Conservation (phyloP, 805 yeast species). For the Ogataea glucozyma region DNA sequence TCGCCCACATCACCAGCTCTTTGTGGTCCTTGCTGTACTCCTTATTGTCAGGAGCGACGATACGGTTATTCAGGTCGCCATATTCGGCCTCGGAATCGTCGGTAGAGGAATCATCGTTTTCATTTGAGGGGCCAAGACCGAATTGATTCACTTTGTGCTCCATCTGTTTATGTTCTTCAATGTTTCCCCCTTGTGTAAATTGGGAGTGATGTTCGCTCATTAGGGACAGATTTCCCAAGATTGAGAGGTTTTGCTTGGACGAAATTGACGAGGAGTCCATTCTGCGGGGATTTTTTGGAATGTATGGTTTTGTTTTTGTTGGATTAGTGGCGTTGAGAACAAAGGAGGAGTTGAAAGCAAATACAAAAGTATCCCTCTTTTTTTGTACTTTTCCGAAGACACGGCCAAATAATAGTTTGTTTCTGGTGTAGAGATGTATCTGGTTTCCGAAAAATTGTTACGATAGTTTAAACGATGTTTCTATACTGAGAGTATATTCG, state of each 20-base stretch:
- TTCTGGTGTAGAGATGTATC: conserved; percentile 6
- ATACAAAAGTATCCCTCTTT: conserved; percentile 3
- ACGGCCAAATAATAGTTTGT: background rate
- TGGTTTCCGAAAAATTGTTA: too few relatives aligned
- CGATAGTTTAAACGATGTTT: too few relatives aligned
- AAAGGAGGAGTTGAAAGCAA: background rate
- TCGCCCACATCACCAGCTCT: conserved; percentile 48
- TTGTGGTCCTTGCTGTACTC: conserved; percentile 27
- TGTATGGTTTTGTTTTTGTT: background rate
- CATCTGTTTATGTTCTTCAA: conserved; percentile 1
- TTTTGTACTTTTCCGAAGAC: too few relatives aligned
- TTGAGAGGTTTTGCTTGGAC: conserved; percentile 7
- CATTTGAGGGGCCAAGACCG: conserved; percentile 4
- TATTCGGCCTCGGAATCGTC: conserved; percentile 15
- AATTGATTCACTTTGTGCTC: background rate
- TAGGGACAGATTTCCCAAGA: conserved; percentile 10
- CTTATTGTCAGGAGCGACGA: background rate
- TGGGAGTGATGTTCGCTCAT: conserved; percentile 7
- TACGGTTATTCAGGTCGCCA: background rate
- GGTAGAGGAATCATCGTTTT: conserved; percentile 16
- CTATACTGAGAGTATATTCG: too few relatives aligned
- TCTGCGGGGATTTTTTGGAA: background rate
- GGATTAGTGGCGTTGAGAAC: background rate
- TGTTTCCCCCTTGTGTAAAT: conserved; percentile 6
- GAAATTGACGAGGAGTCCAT: conserved; percentile 11